phyloP scores from a whole-genome alignment of 495 filamentous ascomycete genomes.

The Penicillium crystallinum region DNA sequence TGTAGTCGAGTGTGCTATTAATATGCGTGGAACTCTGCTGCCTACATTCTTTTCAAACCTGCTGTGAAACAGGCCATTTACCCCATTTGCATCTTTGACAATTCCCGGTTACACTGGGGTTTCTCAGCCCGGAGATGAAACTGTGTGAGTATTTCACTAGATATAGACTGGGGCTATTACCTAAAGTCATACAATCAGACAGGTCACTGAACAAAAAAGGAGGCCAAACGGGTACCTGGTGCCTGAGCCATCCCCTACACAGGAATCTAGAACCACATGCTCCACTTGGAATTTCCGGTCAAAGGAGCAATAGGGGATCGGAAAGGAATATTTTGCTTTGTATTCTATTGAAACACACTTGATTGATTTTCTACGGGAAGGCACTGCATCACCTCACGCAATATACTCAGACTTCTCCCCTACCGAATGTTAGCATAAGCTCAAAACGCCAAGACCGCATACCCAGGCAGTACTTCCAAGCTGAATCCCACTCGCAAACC shows the following conservation, averaged over 20 bases:
- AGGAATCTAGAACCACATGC: background rate
- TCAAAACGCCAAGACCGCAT: background rate
- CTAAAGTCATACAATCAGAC: background rate
- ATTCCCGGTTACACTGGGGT: background rate
- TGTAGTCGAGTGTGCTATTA: too few relatives aligned
- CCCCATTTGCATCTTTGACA: background rate
- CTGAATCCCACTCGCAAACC: constrained; percentile 30
- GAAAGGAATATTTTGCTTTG: too few relatives aligned
- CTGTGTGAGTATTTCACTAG: too few relatives aligned
- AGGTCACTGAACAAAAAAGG: background rate
- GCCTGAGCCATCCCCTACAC: background rate
- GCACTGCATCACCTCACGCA: too few relatives aligned
- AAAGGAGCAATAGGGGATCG: too few relatives aligned
- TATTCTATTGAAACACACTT: too few relatives aligned
- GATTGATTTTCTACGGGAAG: too few relatives aligned
- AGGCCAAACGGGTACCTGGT: background rate
- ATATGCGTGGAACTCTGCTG: background rate
- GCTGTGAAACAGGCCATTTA: background rate
- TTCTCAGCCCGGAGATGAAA: background rate
- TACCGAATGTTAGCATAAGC: background rate
- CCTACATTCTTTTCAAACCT: background rate
- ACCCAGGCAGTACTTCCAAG: too few relatives aligned
- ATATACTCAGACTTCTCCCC: constrained; percentile 20
- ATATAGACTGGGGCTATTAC: background rate
- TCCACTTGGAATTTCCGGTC: too few relatives aligned